These are phyloP conservation scores for Eutrema yunnanense DNA, from an alignment of 345 rosid genomes.

Conservation along the genomic window DNA sequence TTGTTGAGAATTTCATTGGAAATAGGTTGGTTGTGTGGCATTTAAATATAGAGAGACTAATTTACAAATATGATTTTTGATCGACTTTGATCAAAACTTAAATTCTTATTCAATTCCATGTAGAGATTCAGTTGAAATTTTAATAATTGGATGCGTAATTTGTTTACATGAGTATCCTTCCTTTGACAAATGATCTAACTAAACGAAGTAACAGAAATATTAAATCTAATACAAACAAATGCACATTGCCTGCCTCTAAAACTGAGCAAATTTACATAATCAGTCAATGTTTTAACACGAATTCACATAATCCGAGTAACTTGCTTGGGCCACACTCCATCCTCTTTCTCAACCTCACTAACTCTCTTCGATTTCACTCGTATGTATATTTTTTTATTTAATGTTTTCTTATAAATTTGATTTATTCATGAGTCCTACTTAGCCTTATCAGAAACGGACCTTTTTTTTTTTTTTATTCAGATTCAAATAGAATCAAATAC, in stretches of 20 bases:
- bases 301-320: background rate
- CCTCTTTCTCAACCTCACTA: slow-evolving; percentile 1
- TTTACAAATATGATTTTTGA: background rate
- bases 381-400: background rate
- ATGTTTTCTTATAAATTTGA: background rate
- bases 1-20: background rate
- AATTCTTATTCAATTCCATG: background rate
- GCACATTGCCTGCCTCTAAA: too few relatives aligned
- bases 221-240: background rate
- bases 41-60: background rate
- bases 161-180: background rate
- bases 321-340: slow-evolving; percentile 1
- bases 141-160: background rate
- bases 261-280: background rate
- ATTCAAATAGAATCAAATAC: slow-evolving; percentile 4
- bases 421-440: background rate
- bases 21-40: background rate
- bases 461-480: background rate
- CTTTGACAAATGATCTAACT: background rate
- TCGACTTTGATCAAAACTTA: background rate
- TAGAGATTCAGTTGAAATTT: background rate
- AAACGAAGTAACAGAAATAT: background rate
- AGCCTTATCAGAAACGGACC: background rate
- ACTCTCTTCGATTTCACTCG: background rate
- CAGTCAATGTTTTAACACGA: background rate